Percentiles rank a stretch among this genome's conserved stretches.
Evolutionary conservation across 2,329 filamentous ascomycete genomes (phyloP).

Genomic region (Arthroderma uncinatum): DNA sequence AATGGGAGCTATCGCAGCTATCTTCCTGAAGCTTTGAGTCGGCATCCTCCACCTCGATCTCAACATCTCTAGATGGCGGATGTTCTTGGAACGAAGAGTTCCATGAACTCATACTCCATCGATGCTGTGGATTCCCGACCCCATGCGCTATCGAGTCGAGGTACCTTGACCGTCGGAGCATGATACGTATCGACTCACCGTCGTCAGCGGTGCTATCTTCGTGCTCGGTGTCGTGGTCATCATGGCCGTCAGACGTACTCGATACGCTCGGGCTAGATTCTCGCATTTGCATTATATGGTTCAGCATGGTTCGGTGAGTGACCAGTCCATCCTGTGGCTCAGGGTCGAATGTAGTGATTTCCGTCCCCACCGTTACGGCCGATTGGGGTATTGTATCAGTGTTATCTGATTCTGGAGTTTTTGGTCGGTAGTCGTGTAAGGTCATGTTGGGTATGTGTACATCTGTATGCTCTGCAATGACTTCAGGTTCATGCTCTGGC

Average conservation of each 20-base stretch:
- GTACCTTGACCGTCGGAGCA: conserved; percentile 40
- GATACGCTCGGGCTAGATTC: conserved; percentile 34
- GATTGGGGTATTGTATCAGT: conserved; percentile 46
- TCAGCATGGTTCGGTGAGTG: conserved; percentile 35
- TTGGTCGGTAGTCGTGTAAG: conserved; percentile 1
- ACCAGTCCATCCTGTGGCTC: conserved; percentile 53
- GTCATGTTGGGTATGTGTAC: neutral
- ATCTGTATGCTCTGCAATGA: neutral
- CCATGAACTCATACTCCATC: conserved; percentile 39
- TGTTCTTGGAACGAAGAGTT: conserved; percentile 31
- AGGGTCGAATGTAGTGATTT: conserved; percentile 52
- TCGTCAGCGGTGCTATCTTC: conserved; percentile 29
- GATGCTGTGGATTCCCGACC: conserved; percentile 24
- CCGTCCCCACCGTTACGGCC: conserved; percentile 52
- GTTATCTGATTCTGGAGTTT: conserved; percentile 13
- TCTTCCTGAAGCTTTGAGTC: conserved; percentile 5
- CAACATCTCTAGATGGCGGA: neutral
- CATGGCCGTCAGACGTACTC: conserved; percentile 30
- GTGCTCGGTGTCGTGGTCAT: conserved; percentile 17
- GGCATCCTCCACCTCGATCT: neutral
- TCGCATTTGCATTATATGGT: conserved; percentile 40
- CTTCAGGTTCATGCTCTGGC: neutral
- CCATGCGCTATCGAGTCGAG: conserved; percentile 24
- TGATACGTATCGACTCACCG: conserved; percentile 46
- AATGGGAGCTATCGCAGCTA: conserved; percentile 7